Evolutionary conservation across 176 grass and related monocot species (phyloP).

Genomic region (Otatea glauca): DNA sequence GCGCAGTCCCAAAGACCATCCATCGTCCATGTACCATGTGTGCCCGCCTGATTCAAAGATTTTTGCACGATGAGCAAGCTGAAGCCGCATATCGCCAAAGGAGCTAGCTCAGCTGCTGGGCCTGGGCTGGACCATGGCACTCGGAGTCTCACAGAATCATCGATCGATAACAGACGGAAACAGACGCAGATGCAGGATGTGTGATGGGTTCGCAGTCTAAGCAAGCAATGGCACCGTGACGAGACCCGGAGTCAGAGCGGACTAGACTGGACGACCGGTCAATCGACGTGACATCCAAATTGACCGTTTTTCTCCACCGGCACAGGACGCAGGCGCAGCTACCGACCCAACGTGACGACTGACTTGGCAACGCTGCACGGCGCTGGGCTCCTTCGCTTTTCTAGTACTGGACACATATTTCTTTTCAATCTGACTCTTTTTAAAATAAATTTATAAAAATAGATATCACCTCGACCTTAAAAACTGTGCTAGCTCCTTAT

Average conservation of each 20-base stretch:
- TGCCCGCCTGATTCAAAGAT: constrained; percentile 4
- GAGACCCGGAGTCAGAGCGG: not conserved
- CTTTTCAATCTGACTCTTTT: too few relatives aligned
- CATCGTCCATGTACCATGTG: not conserved
- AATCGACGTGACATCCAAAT: constrained; percentile 5
- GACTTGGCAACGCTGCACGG: not conserved
- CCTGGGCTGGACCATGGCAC: not conserved
- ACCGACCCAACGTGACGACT: constrained; percentile 6
- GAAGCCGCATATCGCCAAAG: not conserved
- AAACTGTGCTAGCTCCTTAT: too few relatives aligned
- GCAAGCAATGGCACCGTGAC: not conserved
- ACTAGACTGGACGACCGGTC: not conserved
- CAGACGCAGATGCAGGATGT: not conserved
- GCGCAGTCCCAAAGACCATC: not conserved
- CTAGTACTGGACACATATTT: too few relatives aligned
- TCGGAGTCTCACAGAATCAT: not conserved
- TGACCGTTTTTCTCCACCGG: not conserved
- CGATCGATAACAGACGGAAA: not conserved
- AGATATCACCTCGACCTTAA: too few relatives aligned
- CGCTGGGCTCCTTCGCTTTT: not conserved
- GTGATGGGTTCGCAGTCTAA: not conserved
- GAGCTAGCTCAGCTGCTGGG: not conserved
- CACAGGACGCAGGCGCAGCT: not conserved
- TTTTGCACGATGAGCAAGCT: constrained; percentile 13
- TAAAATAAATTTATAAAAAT: too few relatives aligned